Evolutionary conservation across 2,329 filamentous ascomycete species (phyloP), one percentile per base, ranked within the genome.

Genomic region (Hypomyces rosellus): DNA sequence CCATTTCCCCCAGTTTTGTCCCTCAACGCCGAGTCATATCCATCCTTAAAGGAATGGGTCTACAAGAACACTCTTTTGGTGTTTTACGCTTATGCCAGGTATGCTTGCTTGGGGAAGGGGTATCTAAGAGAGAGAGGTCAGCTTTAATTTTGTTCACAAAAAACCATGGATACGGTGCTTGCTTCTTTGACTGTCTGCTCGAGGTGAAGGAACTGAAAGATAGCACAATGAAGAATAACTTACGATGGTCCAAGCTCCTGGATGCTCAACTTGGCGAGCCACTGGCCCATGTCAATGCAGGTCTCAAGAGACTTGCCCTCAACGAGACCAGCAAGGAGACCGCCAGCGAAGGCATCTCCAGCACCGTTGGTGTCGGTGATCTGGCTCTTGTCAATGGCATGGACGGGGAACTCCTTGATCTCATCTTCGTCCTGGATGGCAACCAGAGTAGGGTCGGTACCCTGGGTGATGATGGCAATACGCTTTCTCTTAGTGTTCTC

Each of bases 291-390:
- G 69, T 96, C 88, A 61, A 99, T 80, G 64, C 80, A 80, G 59
- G 84, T 82, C 62, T 87, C 84, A 46, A 99, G 78, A 49, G 82
- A 68, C 76, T 93, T 88, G 70, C 87, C 89, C 71, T 92, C 78
- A 55, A 96, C 85, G 57, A 97, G 77, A 65, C 91, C 93, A 48
- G 93, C 93, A 50, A 89, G 78, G 73, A 99, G 90, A 57, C 93
- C 93, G 65, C 90, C 93, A 52, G 93, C 92, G 65, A 99, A 99
- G 48, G 93, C 92, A 68, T 99, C 93, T 68, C 90, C 93, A 55
- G 93, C 93, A 67, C 93, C 93, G 67, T 92, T 97, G 70, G 92
- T 97, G 74, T 99, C 93, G 71, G 87, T 87, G 73, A 99, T 97
- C 73, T 88, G 76, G 46, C 81, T 78, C 68, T 80, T 75, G 59